Evolutionary conservation across 768 basidiomycete species (phyloP).

Genomic region (Trametes cinnabarina): DNA sequence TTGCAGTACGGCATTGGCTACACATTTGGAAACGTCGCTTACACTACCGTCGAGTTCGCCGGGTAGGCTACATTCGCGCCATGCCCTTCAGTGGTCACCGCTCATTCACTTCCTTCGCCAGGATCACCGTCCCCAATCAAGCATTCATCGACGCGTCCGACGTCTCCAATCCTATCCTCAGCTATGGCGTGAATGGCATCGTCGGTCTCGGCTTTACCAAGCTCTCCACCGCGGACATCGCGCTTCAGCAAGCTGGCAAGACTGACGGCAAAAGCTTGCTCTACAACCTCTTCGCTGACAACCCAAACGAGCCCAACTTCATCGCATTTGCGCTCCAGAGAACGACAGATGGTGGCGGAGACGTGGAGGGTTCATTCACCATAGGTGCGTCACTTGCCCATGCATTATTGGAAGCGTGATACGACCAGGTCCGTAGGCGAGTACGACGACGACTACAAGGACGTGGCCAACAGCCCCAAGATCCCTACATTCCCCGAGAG

Average conservation of each 20-base stretch:
- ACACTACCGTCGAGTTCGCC: conserved; percentile 64
- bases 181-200: conserved; percentile 70
- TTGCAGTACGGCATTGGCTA: conserved; percentile 78
- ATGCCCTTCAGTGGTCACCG: background rate
- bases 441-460: conserved; percentile 58
- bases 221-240: conserved; percentile 66
- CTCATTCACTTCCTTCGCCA: conserved; percentile 26
- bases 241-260: conserved; percentile 55
- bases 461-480: conserved; percentile 51
- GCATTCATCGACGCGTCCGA: conserved; percentile 63
- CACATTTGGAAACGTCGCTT: conserved; percentile 64
- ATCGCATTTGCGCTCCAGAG: conserved; percentile 76
- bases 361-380: conserved; percentile 66
- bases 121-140: conserved; percentile 64
- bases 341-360: conserved; percentile 47
- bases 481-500: conserved; percentile 74
- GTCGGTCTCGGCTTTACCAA: conserved; percentile 76
- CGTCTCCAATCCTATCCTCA: conserved; percentile 71
- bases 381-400: conserved; percentile 48
- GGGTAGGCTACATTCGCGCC: conserved; percentile 43
- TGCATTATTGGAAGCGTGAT: background rate
- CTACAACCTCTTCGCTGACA: conserved; percentile 70
- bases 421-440: conserved; percentile 47
- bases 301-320: conserved; percentile 73
- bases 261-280: conserved; percentile 67